Base-by-base conservation (phyloP, 2,329 filamentous ascomycete species). In the Pestalotiopsis sp. region DNA sequence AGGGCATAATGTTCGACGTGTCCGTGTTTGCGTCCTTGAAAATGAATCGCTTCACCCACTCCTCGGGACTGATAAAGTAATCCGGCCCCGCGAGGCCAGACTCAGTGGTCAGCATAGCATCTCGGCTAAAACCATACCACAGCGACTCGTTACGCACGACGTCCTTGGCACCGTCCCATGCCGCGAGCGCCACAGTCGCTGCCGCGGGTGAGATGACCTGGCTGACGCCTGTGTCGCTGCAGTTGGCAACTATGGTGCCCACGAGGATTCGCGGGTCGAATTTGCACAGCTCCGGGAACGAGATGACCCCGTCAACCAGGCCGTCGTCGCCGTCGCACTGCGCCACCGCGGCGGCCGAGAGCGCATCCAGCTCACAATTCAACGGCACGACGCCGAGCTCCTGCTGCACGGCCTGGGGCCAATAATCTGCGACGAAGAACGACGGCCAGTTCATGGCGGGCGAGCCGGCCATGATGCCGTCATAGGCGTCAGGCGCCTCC, bases 21-120 rank as follows among this genome's bases (percentile, higher is more conserved):
- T 61, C 65, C 9, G 11, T 12, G 65, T 36, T 45, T 52, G 36
- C 36, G 65, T 27, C 59, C 56, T 31, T 61, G 65, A 17, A 49
- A n/a, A 67, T 7, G 56, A 61, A 45, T 36, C 20, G 41, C 38
- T 67, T 52, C 4, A 67, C 56, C 65, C 56, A 67, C 13, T 56
- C n/a, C 23, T n/a, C 17, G 31, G 56, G 25, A 6, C 41, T 14
- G 38, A 27, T 9, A 20, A 56, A 67, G 23, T 52, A 57, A 6
- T 41, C 36, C 3, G 65, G 49, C 36, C 57, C 27, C 31, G 65
- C 49, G 31, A 17, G 36, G n/a, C 57, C 20, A 41, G 56, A 59
- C 65, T 52, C 65, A 67, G 9, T 38, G 39, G 39, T 45, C 14
- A 45, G 12, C 39, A 17, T 45, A 11, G 39, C 39, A 45, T 45